Conservation (phyloP, 768 basidiomycete genomes). For the Lentinula sp. region DNA sequence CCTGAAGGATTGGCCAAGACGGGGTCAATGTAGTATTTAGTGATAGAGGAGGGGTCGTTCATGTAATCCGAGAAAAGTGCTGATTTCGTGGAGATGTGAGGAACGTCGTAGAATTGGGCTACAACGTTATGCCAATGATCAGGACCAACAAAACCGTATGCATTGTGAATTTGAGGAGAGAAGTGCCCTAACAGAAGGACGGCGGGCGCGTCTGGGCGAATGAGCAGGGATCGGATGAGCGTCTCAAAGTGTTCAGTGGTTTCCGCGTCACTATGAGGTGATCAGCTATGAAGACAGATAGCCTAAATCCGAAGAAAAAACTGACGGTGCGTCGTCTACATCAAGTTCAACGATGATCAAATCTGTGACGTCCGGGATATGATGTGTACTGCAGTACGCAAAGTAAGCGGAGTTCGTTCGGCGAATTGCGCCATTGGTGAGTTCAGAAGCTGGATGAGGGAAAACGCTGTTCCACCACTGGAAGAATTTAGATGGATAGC, state of each 20-base stretch:
- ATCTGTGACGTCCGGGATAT: conserved; percentile 91
- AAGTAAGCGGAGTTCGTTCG: conserved; percentile 92
- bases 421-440: conserved; percentile 95
- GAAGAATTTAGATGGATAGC: conserved; percentile 96
- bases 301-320: conserved; percentile 12
- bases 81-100: conserved; percentile 85
- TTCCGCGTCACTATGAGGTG: conserved; percentile 49
- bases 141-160: conserved; percentile 82
- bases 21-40: conserved; percentile 75
- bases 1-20: conserved; percentile 76
- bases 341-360: conserved; percentile 95
- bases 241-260: conserved; percentile 86
- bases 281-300: neutral
- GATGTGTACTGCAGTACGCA: conserved; percentile 88
- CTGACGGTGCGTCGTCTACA: conserved; percentile 82
- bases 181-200: conserved; percentile 96
- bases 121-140: conserved; percentile 88
- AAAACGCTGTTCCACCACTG: conserved; percentile 98
- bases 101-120: conserved; percentile 96
- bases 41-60: conserved; percentile 52
- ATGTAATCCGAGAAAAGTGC: conserved; percentile 82
- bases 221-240: conserved; percentile 85
- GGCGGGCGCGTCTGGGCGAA: conserved; percentile 87
- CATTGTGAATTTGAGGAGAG: conserved; percentile 73
- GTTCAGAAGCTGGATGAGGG: conserved; percentile 94